phyloP scores from a whole-genome alignment of 768 basidiomycete species.

The Amanita jacksonii region DNA sequence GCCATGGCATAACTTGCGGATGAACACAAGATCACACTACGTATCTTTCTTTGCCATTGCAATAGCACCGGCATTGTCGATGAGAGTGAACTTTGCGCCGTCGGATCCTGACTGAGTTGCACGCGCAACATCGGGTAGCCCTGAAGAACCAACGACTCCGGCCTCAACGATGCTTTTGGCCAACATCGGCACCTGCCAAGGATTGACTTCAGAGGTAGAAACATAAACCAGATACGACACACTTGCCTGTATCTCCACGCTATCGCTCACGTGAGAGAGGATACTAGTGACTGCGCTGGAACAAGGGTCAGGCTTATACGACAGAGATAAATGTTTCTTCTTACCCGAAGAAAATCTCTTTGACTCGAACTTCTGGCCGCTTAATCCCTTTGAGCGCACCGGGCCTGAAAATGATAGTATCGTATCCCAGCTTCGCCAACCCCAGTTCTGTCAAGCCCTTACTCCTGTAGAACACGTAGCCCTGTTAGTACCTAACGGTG shows the following conservation, averaged over 20 bases:
- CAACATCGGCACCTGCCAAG: slow-evolving; percentile 36
- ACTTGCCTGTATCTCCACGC: slow-evolving; percentile 36
- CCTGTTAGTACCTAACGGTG: too few relatives aligned
- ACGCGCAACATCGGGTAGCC: slow-evolving; percentile 32
- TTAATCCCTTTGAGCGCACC: slow-evolving; percentile 39
- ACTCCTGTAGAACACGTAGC: slow-evolving; percentile 30
- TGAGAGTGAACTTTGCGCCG: slow-evolving; percentile 38
- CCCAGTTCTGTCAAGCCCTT: slow-evolving; percentile 70
- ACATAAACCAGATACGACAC: neutral
- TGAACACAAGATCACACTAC: too few relatives aligned
- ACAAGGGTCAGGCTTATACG: slow-evolving; percentile 17
- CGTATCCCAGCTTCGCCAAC: slow-evolving; percentile 62
- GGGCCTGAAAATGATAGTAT: slow-evolving; percentile 66
- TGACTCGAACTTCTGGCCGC: slow-evolving; percentile 27
- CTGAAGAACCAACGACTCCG: slow-evolving; percentile 43
- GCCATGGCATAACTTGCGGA: neutral
- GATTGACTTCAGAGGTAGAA: neutral
- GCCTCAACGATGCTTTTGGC: slow-evolving; percentile 46
- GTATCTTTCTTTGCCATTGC: slow-evolving; percentile 25
- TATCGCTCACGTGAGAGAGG: slow-evolving; percentile 28
- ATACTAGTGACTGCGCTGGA: slow-evolving; percentile 20
- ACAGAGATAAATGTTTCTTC: slow-evolving; percentile 10
- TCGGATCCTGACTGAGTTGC: slow-evolving; percentile 32
- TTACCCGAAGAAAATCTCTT: slow-evolving; percentile 36
- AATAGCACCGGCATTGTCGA: slow-evolving; percentile 43